Base-by-base conservation (phyloP, 805 yeast genomes). In the Ogataea salicorniae region DNA sequence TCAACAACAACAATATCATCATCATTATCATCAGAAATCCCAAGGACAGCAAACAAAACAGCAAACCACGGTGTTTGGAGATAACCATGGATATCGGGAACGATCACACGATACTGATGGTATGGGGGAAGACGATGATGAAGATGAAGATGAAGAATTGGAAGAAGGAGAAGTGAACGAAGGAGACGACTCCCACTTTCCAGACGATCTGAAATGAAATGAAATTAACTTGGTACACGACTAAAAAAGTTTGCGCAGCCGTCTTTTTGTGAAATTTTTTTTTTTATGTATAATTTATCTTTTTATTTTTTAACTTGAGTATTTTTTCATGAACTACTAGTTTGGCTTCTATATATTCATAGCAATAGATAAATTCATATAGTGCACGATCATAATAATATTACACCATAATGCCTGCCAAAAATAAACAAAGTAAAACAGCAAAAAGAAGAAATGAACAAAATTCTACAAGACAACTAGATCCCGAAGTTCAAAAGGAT, bases 401-500 rank as follows among this genome's bases (percentile, higher is more conserved):
- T 17, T 17, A 35, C 6, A 17, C 4, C 31, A n/a, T 16, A 11
- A 63, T 63, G 68, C 63, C 62, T 11, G 60, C 65, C 5, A 64
- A 59, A 51, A 57, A 60, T 43, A 64, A 60, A 43, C 84, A 81
- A 57, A 74, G 84, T 11, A 71, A 79, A 57, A 74, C 81, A 1
- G 80, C 81, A 20, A 83, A 82, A 61, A 73, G 87, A 62, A 68
- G 69, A 46, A 72, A 63, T 40, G 64, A 71, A 4, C 81, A 77
- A 60, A 81, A 80, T 58, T 69, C 71, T 37, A 75, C 74, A 26
- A 74, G 87, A 53, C 70, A 72, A 17, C 77, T 83, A 2, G 80
- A 78, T 47, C 78, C 88, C 2, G 92, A 86, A 56, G 85, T 86
- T 23, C 73, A 72, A 51, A 67, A 77, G 31, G 91, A 86, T 60